Base-by-base conservation (phyloP, 1,284 basidiomycete genomes). In the Uromyces viciae-fabae region DNA sequence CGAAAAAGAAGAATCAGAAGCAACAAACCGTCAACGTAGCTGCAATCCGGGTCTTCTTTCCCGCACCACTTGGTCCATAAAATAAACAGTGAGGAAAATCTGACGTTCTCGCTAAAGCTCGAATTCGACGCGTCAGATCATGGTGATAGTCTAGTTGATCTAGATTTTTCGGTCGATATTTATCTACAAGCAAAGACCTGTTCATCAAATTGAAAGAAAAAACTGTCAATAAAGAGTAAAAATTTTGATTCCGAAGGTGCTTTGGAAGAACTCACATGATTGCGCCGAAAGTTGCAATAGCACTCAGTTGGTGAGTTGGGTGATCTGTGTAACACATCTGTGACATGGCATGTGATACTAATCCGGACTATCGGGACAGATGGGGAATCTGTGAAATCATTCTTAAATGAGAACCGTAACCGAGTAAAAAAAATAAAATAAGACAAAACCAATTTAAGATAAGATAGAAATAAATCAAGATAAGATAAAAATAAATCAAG, bases 81-180 rank as follows among this genome's bases (percentile, higher is more conserved):
- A 99, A 98, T 15, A 99, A 90, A 88, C 97, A 92, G 86, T 99
- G 96, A 7, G 96, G 96, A 85, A 99, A 98, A 88, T 99, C 97
- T 1, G 93, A 93, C 0, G 93, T 80, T 49, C 52, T 25, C 7
- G 78, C 78, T 42, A 80, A 52, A 83, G 85, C 82, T 83, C 84
- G 8, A 83, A 83, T 31, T 83, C 84, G 82, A 77, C 56, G 31
- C 4, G 69, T 72, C 38, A 71, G 66, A 28, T 60, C 40, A 54
- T 71, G 46, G 54, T 52, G 68, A 76, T 28, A 82, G 72, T 71
- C 71, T n/a, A 72, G 54, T 19, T 80, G 56, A 22, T 80, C 56
- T 25, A 80, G 56, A 9, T 38, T 40, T 31, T 64, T 80, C 3
- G 78, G 78, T 22, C 78, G 69, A 73, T 80, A 69, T 49, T 80